phyloP scores from a whole-genome alignment of 139 green algal genomes.

The Chlamydomonas urium region DNA sequence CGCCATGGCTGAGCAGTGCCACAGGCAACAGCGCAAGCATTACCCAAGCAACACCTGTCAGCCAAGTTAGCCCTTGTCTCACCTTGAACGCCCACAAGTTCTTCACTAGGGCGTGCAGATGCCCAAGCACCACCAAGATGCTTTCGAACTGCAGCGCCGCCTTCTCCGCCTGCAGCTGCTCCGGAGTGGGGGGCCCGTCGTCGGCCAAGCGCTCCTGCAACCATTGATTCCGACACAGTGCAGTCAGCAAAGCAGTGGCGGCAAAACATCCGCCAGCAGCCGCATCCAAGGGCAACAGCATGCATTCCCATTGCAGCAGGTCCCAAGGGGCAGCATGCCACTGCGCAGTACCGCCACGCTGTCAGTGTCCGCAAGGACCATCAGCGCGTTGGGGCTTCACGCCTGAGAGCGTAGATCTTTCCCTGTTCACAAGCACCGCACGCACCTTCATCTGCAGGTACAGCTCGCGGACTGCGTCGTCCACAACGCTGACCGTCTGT shows the following conservation, averaged over 20 bases:
- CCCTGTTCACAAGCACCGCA: not conserved
- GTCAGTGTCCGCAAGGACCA: not conserved
- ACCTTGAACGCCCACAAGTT: conserved; percentile 56
- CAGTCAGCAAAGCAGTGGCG: not conserved
- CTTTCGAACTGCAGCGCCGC: conserved; percentile 30
- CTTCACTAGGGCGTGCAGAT: conserved; percentile 41
- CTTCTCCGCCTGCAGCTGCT: conserved; percentile 37
- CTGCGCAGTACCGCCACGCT: not conserved
- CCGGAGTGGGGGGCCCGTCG: conserved; percentile 1
- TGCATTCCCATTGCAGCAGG: no score
- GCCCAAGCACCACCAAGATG: conserved; percentile 48
- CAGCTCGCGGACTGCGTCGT: conserved; percentile 46
- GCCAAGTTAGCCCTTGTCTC: not conserved
- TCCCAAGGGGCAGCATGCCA: no score
- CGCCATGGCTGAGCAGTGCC: not conserved
- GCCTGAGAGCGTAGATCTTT: not conserved
- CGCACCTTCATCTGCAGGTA: conserved; percentile 50
- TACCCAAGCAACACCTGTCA: no score
- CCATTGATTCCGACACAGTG: not conserved
- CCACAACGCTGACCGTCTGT: conserved; percentile 39
- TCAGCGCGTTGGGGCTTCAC: not conserved
- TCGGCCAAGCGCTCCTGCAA: conserved; percentile 13
- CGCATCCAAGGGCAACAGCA: no score
- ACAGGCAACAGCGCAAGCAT: no score
- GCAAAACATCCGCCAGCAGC: no score